These are phyloP conservation scores for Gossypium australe DNA, from an alignment of 345 rosid species.

Conservation along the genomic window DNA sequence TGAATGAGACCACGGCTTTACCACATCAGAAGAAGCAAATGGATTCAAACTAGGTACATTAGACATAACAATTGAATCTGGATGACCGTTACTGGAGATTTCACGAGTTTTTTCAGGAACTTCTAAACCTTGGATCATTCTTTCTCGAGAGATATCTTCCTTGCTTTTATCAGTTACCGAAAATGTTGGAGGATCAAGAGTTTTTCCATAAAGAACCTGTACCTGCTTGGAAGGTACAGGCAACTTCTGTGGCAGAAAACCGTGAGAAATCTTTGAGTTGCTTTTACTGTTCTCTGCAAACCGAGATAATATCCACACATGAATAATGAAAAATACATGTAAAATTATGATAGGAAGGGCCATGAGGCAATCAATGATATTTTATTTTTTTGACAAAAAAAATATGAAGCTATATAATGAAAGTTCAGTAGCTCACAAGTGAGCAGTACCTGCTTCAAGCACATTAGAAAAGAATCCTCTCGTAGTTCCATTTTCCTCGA, in stretches of 20 bases:
- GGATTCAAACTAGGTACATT: slow-evolving; percentile 34
- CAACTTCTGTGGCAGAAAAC: slow-evolving; percentile 32
- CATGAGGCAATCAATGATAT: background rate
- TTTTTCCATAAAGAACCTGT: slow-evolving; percentile 37
- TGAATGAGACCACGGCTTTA: slow-evolving; percentile 50
- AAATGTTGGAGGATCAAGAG: slow-evolving; percentile 33
- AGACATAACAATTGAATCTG: slow-evolving; percentile 46
- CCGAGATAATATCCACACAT: slow-evolving; percentile 17
- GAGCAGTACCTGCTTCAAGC: slow-evolving; percentile 50
- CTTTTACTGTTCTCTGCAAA: slow-evolving; percentile 49
- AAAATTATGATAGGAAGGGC: background rate
- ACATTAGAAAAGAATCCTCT: slow-evolving; percentile 37
- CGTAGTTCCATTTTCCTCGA: slow-evolving; percentile 25
- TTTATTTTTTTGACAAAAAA: background rate
- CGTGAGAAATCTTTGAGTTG: slow-evolving; percentile 34
- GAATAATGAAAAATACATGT: slow-evolving; percentile 15
- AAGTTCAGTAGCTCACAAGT: slow-evolving; percentile 12
- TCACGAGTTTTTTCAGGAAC: slow-evolving; percentile 37
- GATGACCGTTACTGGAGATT: slow-evolving; percentile 31
- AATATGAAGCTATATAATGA: background rate
- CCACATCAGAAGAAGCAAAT: slow-evolving; percentile 37
- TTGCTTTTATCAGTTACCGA: slow-evolving; percentile 44
- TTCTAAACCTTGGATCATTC: slow-evolving; percentile 36
- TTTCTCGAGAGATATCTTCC: slow-evolving; percentile 38
- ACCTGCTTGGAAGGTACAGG: slow-evolving; percentile 41